Evolutionary conservation across 768 basidiomycete species (phyloP).

Genomic region (Tulasnella calospora): DNA sequence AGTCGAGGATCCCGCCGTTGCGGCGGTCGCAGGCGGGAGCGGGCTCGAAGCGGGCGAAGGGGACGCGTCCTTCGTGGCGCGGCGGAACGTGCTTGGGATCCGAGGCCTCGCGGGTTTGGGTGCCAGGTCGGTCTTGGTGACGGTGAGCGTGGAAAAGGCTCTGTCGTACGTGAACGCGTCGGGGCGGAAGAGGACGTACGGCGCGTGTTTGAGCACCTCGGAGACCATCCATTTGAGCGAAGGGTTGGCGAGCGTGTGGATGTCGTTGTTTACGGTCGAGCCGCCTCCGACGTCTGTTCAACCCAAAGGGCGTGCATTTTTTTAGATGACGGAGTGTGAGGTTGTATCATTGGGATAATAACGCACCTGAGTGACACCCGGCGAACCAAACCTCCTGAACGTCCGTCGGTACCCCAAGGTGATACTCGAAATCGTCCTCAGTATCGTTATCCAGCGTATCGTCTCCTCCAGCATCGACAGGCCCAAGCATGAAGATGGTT

Average conservation of each 20-base stretch:
- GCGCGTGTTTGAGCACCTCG: conserved; percentile 22
- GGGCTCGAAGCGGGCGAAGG: background rate
- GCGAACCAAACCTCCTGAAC: too few species aligned
- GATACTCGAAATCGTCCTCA: background rate
- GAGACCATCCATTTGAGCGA: conserved; percentile 30
- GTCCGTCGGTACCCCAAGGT: background rate
- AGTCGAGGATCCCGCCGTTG: background rate
- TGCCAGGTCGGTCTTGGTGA: background rate
- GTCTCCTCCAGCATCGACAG: background rate
- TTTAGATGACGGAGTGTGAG: too few species aligned
- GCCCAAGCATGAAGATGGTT: background rate
- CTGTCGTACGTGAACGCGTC: conserved; percentile 2
- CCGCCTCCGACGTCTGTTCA: conserved; percentile 28
- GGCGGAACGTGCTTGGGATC: conserved; percentile 12
- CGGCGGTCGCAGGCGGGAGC: background rate
- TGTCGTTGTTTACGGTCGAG: conserved; percentile 13
- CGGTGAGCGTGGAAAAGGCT: background rate
- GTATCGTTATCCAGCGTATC: background rate
- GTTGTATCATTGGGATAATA: too few species aligned
- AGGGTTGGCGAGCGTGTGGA: conserved; percentile 21
- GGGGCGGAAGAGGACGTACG: background rate
- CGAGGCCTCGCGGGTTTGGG: background rate
- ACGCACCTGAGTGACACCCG: too few species aligned
- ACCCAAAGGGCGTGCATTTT: background rate
- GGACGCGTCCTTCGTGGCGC: background rate